A percentile compares a stretch with the other conserved stretches of the same genome.
These are phyloP conservation scores for Oxytropis ochrocephala DNA, from an alignment of 306 rosid species.

Conservation along the genomic window DNA sequence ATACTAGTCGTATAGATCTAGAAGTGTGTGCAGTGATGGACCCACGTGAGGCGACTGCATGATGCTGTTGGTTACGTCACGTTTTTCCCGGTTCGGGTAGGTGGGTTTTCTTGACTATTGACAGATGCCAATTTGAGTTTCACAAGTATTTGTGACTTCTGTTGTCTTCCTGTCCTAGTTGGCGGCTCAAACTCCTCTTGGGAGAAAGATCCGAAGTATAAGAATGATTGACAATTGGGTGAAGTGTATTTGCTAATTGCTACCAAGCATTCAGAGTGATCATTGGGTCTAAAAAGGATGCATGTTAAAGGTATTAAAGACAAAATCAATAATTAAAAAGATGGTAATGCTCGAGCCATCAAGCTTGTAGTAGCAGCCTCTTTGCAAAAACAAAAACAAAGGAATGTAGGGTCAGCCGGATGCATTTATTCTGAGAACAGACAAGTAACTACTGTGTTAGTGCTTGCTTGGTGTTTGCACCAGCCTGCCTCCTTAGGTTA, in stretches of 20 bases:
- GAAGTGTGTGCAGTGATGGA: conserved; percentile 35
- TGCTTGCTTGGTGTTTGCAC: background rate
- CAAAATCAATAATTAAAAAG: background rate
- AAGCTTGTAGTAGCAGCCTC: background rate
- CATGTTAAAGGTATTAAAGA: background rate
- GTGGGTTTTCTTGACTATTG: background rate
- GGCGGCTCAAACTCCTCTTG: conserved; percentile 22
- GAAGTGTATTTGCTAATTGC: background rate
- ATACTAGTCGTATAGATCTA: conserved; percentile 1
- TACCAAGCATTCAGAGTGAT: background rate
- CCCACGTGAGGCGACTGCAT: background rate
- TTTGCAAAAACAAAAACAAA: background rate
- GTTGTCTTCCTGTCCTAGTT: background rate
- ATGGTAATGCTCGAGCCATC: background rate
- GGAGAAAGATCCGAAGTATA: conserved; percentile 22
- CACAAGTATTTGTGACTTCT: too few species aligned
- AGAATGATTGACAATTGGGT: background rate
- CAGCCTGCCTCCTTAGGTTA: conserved; percentile 24
- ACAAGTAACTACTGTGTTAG: background rate
- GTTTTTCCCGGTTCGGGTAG: background rate
- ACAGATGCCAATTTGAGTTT: background rate
- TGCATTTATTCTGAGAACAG: conserved; percentile 10
- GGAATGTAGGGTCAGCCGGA: conserved; percentile 7
- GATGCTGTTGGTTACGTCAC: conserved; percentile 22
- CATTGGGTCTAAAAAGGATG: background rate